phyloP scores from a whole-genome alignment of 163 green algal species.

The Volvox carteri region DNA sequence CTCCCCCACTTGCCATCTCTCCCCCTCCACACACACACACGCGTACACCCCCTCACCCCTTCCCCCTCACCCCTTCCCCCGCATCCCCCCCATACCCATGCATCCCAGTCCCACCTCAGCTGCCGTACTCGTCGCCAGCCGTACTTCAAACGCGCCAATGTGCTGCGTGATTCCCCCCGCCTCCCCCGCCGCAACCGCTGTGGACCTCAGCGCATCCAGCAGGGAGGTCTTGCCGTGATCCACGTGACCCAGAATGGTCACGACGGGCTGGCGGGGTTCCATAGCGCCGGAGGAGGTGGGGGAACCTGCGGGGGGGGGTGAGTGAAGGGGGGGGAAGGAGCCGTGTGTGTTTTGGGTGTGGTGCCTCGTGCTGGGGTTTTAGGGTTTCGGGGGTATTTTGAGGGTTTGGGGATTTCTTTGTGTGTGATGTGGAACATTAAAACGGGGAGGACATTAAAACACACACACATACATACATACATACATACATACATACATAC shows the following conservation, averaged over 20 bases:
- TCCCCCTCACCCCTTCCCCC: not conserved
- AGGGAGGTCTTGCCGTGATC: slow-evolving; percentile 96
- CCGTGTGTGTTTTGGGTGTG: no score
- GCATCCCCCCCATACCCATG: no score
- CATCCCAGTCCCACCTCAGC: no score
- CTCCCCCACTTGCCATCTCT: not conserved
- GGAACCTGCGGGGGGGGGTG: not conserved
- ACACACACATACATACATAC: no score
- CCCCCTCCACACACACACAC: not conserved
- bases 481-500: no score
- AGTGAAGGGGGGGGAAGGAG: not conserved
- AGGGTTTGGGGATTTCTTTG: no score
- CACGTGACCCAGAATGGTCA: slow-evolving; percentile 95
- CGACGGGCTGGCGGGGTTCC: slow-evolving; percentile 80
- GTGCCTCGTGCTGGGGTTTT: no score
- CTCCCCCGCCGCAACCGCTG: slow-evolving; percentile 83
- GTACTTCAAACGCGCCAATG: slow-evolving; percentile 91
- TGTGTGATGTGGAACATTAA: no score
- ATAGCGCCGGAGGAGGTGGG: not conserved
- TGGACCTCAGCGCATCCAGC: slow-evolving; percentile 88
- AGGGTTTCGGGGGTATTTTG: no score
- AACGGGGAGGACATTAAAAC: no score
- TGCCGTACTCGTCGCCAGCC: slow-evolving; percentile 72
- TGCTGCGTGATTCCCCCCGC: slow-evolving; percentile 91
- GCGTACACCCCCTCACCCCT: not conserved